Evolutionary conservation across 208 protist genomes (phyloP).

Genomic region (Trypanosoma rangeli): DNA sequence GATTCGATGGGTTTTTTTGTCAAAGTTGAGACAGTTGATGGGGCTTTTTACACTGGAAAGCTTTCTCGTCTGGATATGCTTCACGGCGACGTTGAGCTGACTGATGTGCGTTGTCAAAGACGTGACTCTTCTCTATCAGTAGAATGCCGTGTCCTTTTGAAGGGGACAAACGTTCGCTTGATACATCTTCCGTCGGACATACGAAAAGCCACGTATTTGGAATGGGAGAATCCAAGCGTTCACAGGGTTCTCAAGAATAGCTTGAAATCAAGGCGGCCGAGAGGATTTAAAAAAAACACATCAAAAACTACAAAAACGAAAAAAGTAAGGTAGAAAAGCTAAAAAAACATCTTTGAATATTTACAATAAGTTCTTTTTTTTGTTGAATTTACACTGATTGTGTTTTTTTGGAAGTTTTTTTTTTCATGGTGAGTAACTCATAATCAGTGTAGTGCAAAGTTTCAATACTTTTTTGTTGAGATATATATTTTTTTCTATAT

Average conservation of each 20-base stretch:
- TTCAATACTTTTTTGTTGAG: too few relatives aligned
- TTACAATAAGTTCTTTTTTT: not conserved
- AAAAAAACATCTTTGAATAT: slow-evolving; percentile 26
- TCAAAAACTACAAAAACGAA: slow-evolving; percentile 12
- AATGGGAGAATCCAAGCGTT: slow-evolving; percentile 44
- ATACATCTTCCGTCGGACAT: slow-evolving; percentile 65
- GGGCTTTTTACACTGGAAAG: slow-evolving; percentile 49
- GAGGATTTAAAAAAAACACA: not conserved
- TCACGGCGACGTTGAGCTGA: slow-evolving; percentile 62
- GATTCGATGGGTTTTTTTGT: slow-evolving; percentile 46
- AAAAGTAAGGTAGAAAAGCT: slow-evolving; percentile 23
- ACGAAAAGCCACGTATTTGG: slow-evolving; percentile 48
- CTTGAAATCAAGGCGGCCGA: slow-evolving; percentile 40
- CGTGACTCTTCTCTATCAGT: slow-evolving; percentile 61
- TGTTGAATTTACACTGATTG: not conserved
- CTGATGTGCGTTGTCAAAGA: slow-evolving; percentile 46
- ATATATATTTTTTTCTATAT: too few relatives aligned
- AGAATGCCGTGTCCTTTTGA: slow-evolving; percentile 49
- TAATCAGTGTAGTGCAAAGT: not conserved
- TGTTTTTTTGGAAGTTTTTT: slow-evolving; percentile 10
- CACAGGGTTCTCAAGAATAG: slow-evolving; percentile 38
- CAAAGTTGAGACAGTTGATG: slow-evolving; percentile 59
- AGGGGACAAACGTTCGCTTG: slow-evolving; percentile 43
- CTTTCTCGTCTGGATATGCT: slow-evolving; percentile 38
- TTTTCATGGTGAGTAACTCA: slow-evolving; percentile 5